Evolutionary conservation across 768 basidiomycete species (phyloP).

Genomic region (Tylopilus balloui): DNA sequence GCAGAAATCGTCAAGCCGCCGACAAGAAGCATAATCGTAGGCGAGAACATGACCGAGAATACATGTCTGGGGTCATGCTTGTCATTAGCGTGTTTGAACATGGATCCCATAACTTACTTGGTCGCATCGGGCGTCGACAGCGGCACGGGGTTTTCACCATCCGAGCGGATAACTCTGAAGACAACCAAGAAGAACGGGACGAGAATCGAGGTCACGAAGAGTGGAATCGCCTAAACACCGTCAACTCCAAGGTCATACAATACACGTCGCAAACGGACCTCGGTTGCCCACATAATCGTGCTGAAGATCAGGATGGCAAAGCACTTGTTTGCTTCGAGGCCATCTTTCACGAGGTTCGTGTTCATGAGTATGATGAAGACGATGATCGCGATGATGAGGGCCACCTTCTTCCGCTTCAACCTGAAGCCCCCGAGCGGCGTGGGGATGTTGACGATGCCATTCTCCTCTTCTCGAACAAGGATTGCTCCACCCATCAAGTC

Average conservation of each 20-base stretch:
- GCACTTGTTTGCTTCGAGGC: conserved; percentile 77
- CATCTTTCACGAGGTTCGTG: conserved; percentile 48
- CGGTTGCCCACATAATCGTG: conserved; percentile 94
- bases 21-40: conserved; percentile 97
- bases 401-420: conserved; percentile 60
- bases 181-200: conserved; percentile 86
- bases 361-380: conserved; percentile 63
- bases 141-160: conserved; percentile 43
- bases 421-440: conserved; percentile 66
- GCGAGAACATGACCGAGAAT: conserved; percentile 94
- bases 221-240: conserved; percentile 76
- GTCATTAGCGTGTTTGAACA: not conserved
- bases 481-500: conserved; percentile 42
- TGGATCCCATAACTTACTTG: conserved; percentile 49
- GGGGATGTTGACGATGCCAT: conserved; percentile 38
- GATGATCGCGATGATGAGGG: conserved; percentile 49
- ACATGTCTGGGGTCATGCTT: conserved; percentile 54
- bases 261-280: conserved; percentile 47
- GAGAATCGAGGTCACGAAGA: conserved; percentile 93
- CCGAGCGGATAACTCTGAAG: conserved; percentile 65
- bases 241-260: not conserved
- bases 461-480: conserved; percentile 41
- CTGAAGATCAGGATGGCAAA: conserved; percentile 87
- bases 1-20: conserved; percentile 98
- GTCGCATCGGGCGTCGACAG: conserved; percentile 69